These are phyloP conservation scores for Tubosaeta brunneosetosa DNA, from an alignment of 768 basidiomycete genomes.

Conservation along the genomic window DNA sequence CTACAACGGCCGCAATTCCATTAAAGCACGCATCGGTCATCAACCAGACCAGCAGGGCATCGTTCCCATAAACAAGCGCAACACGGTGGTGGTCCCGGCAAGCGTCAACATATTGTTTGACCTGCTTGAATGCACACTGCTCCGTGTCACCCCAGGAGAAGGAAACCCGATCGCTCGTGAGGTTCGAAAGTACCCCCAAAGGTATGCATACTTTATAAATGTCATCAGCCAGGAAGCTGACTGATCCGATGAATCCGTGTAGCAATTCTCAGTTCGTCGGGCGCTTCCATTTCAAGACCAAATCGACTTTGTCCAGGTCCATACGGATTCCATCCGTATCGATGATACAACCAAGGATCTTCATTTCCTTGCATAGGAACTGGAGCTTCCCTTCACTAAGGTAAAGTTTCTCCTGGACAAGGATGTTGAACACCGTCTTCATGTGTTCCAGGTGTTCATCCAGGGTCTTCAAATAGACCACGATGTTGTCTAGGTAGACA, in stretches of 20 bases:
- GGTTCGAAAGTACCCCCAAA: neutral
- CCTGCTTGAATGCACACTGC: neutral
- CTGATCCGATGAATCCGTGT: neutral
- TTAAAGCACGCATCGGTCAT: constrained; percentile 1
- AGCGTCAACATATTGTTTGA: neutral
- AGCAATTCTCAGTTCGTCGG: no score
- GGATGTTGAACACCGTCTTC: no score
- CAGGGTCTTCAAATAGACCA: no score
- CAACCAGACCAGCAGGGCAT: neutral
- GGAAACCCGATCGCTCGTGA: neutral
- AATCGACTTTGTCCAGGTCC: no score
- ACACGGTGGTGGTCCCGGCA: neutral
- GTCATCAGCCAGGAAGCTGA: neutral
- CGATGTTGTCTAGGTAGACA: no score
- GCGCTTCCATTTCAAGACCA: no score
- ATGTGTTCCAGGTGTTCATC: no score
- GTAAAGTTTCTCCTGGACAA: no score
- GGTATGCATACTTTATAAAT: neutral
- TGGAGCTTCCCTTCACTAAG: no score
- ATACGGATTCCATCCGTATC: no score
- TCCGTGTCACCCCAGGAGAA: neutral
- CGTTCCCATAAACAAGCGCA: neutral
- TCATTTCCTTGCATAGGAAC: no score
- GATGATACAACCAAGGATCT: no score
- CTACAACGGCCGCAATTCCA: neutral